Conservation (phyloP, 164 flowering plant genomes). For the Nymphaea thermarum region DNA sequence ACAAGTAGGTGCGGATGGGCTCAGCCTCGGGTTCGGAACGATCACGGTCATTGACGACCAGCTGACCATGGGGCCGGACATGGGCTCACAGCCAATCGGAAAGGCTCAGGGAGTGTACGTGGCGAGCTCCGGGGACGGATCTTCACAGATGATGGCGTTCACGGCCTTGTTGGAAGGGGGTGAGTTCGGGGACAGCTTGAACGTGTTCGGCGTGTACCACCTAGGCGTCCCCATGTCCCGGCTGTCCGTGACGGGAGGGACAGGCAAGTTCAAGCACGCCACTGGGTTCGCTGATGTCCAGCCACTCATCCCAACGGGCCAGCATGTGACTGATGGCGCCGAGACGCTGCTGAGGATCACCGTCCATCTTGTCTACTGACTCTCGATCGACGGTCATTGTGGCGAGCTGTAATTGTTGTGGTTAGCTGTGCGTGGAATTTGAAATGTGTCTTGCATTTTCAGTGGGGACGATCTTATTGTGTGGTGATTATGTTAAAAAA, state of each 20-base stretch:
- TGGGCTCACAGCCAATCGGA: slow-evolving; percentile 42
- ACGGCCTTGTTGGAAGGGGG: slow-evolving; percentile 74
- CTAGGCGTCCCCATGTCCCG: slow-evolving; percentile 50
- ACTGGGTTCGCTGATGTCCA: slow-evolving; percentile 62
- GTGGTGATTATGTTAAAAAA: too few relatives aligned
- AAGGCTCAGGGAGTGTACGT: slow-evolving; percentile 65
- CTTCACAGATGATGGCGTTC: slow-evolving; percentile 65
- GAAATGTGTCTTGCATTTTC: too few relatives aligned
- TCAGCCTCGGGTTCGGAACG: slow-evolving; percentile 67
- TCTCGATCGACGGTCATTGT: background rate
- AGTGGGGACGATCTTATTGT: too few relatives aligned
- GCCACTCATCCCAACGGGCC: slow-evolving; percentile 55
- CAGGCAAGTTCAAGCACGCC: slow-evolving; percentile 70
- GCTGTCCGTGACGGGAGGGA: slow-evolving; percentile 70
- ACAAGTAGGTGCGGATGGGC: slow-evolving; percentile 62
- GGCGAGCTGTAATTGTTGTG: background rate
- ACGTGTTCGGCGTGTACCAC: slow-evolving; percentile 64
- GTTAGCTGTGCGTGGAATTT: background rate
- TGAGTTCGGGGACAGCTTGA: slow-evolving; percentile 68
- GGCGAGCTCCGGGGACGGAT: slow-evolving; percentile 58
- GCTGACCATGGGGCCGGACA: slow-evolving; percentile 37
- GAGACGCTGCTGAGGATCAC: slow-evolving; percentile 61
- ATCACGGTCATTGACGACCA: slow-evolving; percentile 60
- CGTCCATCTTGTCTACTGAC: slow-evolving; percentile 44
- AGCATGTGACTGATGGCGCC: slow-evolving; percentile 47